Conservation (phyloP, 768 basidiomycete genomes). For the Inosperma sp. region DNA sequence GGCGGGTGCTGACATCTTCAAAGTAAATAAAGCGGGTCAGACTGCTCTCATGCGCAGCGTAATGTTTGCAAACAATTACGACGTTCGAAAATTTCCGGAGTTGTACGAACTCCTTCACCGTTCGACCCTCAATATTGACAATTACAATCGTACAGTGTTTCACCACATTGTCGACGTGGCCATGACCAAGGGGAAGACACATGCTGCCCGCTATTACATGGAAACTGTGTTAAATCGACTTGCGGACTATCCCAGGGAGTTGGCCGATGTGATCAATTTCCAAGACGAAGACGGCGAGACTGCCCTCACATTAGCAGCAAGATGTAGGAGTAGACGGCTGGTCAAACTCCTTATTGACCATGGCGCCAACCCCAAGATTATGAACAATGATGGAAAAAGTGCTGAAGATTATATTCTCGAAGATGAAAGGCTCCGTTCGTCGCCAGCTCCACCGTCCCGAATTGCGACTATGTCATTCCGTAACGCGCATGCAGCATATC, state of each 20-base stretch:
- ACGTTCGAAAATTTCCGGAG: conserved; percentile 97
- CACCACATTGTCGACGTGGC: conserved; percentile 98
- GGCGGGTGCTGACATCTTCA: conserved; percentile 94
- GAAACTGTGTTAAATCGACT: conserved; percentile 87
- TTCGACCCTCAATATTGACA: conserved; percentile 98
- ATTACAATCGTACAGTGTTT: conserved; percentile 94
- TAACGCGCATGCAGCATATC: conserved; percentile 59
- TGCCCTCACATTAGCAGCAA: conserved; percentile 91
- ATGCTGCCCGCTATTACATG: conserved; percentile 98
- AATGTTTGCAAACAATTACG: conserved; percentile 99
- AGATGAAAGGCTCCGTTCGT: conserved; percentile 94
- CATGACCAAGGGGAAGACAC: conserved; percentile 95
- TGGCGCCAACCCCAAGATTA: conserved; percentile 91
- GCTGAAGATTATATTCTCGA: conserved; percentile 99
- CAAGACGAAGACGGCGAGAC: conserved; percentile 99
- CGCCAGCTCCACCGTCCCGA: conserved; percentile 74
- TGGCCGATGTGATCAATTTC: conserved; percentile 98
- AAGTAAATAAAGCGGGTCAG: conserved; percentile 94
- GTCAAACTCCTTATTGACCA: conserved; percentile 95
- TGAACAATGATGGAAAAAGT: conserved; percentile 92
- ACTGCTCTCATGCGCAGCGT: conserved; percentile 98
- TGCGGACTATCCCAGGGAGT: conserved; percentile 89
- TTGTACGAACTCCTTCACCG: conserved; percentile 94
- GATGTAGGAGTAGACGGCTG: conserved; percentile 91
- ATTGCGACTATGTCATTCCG: conserved; percentile 66